These are phyloP conservation scores for Blastobotrys chiropterorum DNA, from an alignment of 805 yeast genomes.

Conservation along the genomic window DNA sequence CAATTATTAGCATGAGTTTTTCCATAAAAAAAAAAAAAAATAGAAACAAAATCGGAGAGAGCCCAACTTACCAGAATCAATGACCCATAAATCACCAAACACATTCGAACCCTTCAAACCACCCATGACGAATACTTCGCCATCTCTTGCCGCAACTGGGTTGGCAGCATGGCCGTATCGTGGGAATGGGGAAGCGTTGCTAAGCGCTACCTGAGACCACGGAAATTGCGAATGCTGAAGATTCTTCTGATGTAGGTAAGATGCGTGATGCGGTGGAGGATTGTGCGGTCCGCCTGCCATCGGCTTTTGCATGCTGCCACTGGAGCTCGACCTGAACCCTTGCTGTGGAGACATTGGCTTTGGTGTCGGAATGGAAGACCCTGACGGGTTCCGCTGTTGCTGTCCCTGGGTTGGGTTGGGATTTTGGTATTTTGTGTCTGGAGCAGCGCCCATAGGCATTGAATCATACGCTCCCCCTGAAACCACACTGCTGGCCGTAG, in stretches of 20 bases:
- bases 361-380: not conserved
- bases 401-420: not conserved
- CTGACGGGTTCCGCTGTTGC: constrained; percentile 1
- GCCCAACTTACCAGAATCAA: constrained; percentile 42
- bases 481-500: constrained; percentile 1
- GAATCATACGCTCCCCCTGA: constrained; percentile 4
- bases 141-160: constrained; percentile 64
- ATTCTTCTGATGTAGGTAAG: not conserved
- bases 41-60: not conserved
- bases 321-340: not conserved
- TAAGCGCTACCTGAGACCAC: constrained; percentile 30
- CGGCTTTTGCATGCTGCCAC: not conserved
- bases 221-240: constrained; percentile 23
- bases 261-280: not conserved
- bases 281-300: not conserved
- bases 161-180: constrained; percentile 91
- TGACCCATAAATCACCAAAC: constrained; percentile 92
- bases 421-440: not conserved
- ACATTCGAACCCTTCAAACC: constrained; percentile 90
- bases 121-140: constrained; percentile 85
- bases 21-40: not conserved
- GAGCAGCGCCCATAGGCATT: constrained; percentile 6
- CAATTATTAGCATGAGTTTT: not conserved
- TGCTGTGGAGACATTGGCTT: constrained; percentile 1
- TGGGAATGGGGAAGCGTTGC: constrained; percentile 74